These are phyloP conservation scores for Periconia sp. DNA, from an alignment of 2,329 filamentous ascomycete genomes.

Conservation along the genomic window DNA sequence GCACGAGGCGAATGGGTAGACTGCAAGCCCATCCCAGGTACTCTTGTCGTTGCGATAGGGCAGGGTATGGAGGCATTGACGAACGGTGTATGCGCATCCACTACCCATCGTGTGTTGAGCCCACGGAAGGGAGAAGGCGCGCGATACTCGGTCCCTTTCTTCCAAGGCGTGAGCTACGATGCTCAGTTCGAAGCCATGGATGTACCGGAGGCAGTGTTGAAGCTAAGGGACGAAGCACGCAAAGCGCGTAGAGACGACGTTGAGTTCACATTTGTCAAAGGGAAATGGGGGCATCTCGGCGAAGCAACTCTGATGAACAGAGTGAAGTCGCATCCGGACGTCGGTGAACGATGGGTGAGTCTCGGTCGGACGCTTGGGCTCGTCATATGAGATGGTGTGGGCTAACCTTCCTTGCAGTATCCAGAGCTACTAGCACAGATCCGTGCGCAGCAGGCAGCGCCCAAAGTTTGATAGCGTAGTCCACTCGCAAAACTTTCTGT, in stretches of 20 bases:
- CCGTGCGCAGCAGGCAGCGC: constrained; percentile 41
- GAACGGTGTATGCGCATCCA: constrained; percentile 76
- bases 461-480: constrained; percentile 6
- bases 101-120: constrained; percentile 81
- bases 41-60: constrained; percentile 83
- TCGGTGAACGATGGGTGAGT: constrained; percentile 71
- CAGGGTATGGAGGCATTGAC: constrained; percentile 86
- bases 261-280: constrained; percentile 80
- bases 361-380: not conserved
- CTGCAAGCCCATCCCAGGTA: constrained; percentile 72
- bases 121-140: constrained; percentile 70
- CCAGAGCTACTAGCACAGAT: constrained; percentile 48
- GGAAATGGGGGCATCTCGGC: constrained; percentile 68
- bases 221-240: constrained; percentile 63
- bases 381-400: not conserved
- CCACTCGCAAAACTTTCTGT: not conserved
- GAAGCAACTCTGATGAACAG: constrained; percentile 84
- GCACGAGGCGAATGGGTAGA: constrained; percentile 77
- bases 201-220: constrained; percentile 64
- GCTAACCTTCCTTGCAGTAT: constrained; percentile 36
- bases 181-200: constrained; percentile 78
- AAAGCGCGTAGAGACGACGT: constrained; percentile 67
- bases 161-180: constrained; percentile 81
- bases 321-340: constrained; percentile 84
- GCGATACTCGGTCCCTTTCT: constrained; percentile 81